Conservation (phyloP, 2,329 filamentous ascomycete genomes). For the Periconia digitata region DNA sequence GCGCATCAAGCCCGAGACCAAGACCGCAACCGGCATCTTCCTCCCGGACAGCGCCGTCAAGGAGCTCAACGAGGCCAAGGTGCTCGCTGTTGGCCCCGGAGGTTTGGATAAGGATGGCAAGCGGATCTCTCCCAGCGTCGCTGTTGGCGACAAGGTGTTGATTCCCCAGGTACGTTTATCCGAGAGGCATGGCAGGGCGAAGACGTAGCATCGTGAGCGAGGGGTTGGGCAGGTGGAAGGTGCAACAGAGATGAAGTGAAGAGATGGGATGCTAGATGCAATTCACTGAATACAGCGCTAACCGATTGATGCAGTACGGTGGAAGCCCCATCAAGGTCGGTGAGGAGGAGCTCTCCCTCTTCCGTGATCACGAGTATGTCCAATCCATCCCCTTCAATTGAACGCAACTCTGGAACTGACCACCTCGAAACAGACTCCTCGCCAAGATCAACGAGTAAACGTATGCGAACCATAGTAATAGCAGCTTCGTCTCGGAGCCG, state of each 20-base stretch:
- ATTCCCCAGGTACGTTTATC: slow-evolving; percentile 77
- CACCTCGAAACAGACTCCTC: slow-evolving; percentile 73
- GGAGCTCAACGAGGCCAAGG: slow-evolving; percentile 97
- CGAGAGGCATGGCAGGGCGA: background rate
- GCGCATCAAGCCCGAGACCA: slow-evolving; percentile 94
- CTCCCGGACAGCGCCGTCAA: slow-evolving; percentile 95
- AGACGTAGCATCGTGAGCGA: background rate
- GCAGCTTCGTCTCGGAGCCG: background rate
- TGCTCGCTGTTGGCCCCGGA: slow-evolving; percentile 92
- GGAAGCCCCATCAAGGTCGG: slow-evolving; percentile 96
- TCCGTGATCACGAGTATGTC: slow-evolving; percentile 96
- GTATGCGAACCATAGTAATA: background rate
- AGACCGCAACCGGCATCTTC: slow-evolving; percentile 96
- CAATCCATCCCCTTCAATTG: background rate
- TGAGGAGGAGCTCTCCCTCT: slow-evolving; percentile 93
- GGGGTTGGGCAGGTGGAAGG: background rate
- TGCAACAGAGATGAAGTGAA: background rate
- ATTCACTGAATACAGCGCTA: background rate
- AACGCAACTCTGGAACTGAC: slow-evolving; percentile 35
- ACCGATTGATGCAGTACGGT: slow-evolving; percentile 67
- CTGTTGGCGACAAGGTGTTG: slow-evolving; percentile 85
- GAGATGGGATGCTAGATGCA: background rate
- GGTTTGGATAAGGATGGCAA: slow-evolving; percentile 85
- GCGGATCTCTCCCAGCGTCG: slow-evolving; percentile 80
- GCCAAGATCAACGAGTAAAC: slow-evolving; percentile 97